A percentile compares a stretch with the other conserved stretches of the same genome.
These are phyloP conservation scores for Candida neerlandica DNA, from an alignment of 1,139 yeast genomes.

Conservation along the genomic window DNA sequence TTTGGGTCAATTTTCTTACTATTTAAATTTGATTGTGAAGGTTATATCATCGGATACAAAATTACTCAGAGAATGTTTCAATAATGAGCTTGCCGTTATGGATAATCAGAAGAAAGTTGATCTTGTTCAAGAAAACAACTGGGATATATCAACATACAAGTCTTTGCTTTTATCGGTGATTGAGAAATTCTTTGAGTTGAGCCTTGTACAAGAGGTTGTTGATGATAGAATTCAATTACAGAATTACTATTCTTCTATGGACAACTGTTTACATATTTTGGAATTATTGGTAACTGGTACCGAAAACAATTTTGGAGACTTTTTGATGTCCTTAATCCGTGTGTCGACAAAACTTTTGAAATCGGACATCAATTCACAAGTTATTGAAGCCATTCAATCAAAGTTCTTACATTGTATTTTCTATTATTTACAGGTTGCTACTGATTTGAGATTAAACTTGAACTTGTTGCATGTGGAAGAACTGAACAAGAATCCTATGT, in stretches of 20 bases:
- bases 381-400: slow-evolving; percentile 33
- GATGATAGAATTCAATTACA: slow-evolving; percentile 21
- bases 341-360: slow-evolving; percentile 27
- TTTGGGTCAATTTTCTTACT: slow-evolving; percentile 59
- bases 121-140: slow-evolving; percentile 38
- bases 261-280: slow-evolving; percentile 42
- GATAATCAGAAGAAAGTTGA: slow-evolving; percentile 44
- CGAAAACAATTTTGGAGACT: slow-evolving; percentile 51
- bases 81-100: slow-evolving; percentile 57
- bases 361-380: slow-evolving; percentile 17
- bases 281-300: slow-evolving; percentile 54
- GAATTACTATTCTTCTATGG: slow-evolving; percentile 31
- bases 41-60: slow-evolving; percentile 50
- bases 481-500: slow-evolving; percentile 33
- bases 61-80: slow-evolving; percentile 47
- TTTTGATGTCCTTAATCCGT: slow-evolving; percentile 32
- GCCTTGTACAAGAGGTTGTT: slow-evolving; percentile 29
- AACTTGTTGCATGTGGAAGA: slow-evolving; percentile 35
- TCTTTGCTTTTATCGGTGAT: slow-evolving; percentile 51
- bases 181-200: slow-evolving; percentile 42
- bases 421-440: slow-evolving; percentile 35
- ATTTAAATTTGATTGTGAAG: slow-evolving; percentile 51
- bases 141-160: slow-evolving; percentile 68
- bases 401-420: slow-evolving; percentile 34
- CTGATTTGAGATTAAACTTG: slow-evolving; percentile 31